Percentiles rank a stretch among this genome's conserved stretches.
These are phyloP conservation scores for Quercus aquifolioides DNA, from an alignment of 306 rosid genomes.

Conservation along the genomic window DNA sequence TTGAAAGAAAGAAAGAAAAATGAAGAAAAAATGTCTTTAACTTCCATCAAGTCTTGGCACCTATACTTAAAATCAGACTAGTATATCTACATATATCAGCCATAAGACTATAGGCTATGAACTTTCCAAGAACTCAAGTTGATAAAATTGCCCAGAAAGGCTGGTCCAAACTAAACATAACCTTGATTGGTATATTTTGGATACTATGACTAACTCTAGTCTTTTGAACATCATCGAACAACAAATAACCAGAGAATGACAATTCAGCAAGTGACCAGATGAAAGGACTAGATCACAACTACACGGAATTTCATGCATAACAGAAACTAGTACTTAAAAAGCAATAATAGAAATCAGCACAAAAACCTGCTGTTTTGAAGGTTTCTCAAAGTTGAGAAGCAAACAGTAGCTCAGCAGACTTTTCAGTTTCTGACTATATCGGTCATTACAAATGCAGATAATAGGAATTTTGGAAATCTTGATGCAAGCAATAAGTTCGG, in stretches of 20 bases:
- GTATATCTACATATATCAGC: background rate
- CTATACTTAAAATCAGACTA: background rate
- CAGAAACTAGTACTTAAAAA: background rate
- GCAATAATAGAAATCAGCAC: background rate
- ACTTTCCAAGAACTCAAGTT: background rate
- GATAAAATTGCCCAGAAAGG: background rate
- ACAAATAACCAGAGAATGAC: background rate
- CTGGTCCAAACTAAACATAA: background rate
- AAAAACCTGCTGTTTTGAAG: slow-evolving; percentile 93
- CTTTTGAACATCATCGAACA: background rate
- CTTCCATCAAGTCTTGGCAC: background rate
- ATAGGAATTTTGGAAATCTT: slow-evolving; percentile 90
- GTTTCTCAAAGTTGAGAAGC: slow-evolving; percentile 86
- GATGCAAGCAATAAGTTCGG: slow-evolving; percentile 91
- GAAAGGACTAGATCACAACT: slow-evolving; percentile 5
- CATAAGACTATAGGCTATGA: background rate
- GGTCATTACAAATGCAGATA: slow-evolving; percentile 96
- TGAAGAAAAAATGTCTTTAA: background rate
- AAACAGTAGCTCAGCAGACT: slow-evolving; percentile 93
- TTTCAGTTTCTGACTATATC: slow-evolving; percentile 93
- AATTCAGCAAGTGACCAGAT: background rate
- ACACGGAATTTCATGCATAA: background rate
- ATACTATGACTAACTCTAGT: background rate
- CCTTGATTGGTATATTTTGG: background rate
- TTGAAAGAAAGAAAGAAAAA: background rate